Base-by-base conservation (phyloP, 495 filamentous ascomycete species). In the Geoglossum glabrum region DNA sequence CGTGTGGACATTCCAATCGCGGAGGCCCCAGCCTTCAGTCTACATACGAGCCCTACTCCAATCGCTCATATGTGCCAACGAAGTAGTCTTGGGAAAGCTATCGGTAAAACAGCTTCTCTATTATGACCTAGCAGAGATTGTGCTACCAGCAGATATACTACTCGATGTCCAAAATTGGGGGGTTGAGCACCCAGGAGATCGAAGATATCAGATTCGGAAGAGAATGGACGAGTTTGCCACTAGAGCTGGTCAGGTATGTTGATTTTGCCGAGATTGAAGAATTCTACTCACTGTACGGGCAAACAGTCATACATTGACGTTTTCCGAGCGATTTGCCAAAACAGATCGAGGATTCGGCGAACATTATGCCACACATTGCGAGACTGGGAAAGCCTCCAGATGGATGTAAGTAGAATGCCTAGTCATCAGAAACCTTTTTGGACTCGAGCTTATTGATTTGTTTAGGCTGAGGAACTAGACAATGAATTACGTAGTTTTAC, bases 21-120 rank as follows among this genome's bases (percentile, higher is more conserved):
- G 86, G 49, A 86, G 84, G 55, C 88, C 87, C 1, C 80, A 89
- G 63, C 88, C 90, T 1, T 76, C 84, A 0, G 79, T 90, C 25
- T 96, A 90, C 66, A 82, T 90, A 54, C 82, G 90, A 57, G 82
- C 85, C 15, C 73, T 92, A 8, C 72, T 95, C 11, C 87, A 94
- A 63, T 78, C 77, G 50, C 73, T 89, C 50, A 72, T 96, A 9
- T 85, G 89, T 62, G 78, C 78, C 61, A 78, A 84, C 58, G 79
- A 77, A 74, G 76, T 75, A 15, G 76, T 84, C 26, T 71, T 84
- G 2, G 84, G 82, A 8, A 70, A 73, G 31, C 73, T 84, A 52
- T 77, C 85, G 27, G 79, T 85, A 40, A 80, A 84, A 54, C 74
- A 86, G 56, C 74, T 95, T 26, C 67, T 96, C 0, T 85, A 86